Base-by-base conservation (phyloP, 2,329 filamentous ascomycete species). In the Diplocarpon rosae region DNA sequence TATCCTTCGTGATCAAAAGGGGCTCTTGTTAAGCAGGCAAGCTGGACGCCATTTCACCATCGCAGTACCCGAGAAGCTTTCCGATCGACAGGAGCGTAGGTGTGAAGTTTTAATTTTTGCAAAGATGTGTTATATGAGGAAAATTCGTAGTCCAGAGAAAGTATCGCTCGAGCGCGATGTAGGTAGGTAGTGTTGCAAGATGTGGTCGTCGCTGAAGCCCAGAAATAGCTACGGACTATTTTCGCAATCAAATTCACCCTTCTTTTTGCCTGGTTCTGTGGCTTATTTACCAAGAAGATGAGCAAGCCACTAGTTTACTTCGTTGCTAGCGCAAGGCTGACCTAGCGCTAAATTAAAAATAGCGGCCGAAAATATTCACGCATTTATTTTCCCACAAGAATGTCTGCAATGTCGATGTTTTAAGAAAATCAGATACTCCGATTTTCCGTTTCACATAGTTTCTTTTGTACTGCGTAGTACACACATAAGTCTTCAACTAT, bases 1-100 rank as follows among this genome's bases (percentile, higher is more conserved):
- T n/a, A n/a, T n/a, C n/a, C n/a, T 46, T 48, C 8, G 73, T 70
- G 53, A 80, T 61, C 45, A 83, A 64, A 61, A 82, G 66, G 12
- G 75, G 64, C 16, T 76, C 69, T 36, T 82, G 67, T 56, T 88
- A 65, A 50, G 73, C 62, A 1, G 76, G 71, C 71, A 81, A 76
- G 27, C 66, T 66, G 16, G 68, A 62, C 31, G 77, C 57, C 2
- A 73, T 61, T 53, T 83, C 76, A 51, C 75, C 70, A 46, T 82
- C 62, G 52, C 73, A 78, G 5, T 66, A 61, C 59, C 84, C 72
- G 57, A 85, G 63, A 78, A 79, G 85, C 35, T 66, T 71, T 2
- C 76, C 82, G 1, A 86, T 24, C 20, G 7, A 24, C 7, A 24
- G 7, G 20, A 24, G 20, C 3, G 20, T 24, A 7, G 7, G 20